Base-by-base conservation (phyloP, 208 protist species). In the Herpetomonas tarakana region DNA sequence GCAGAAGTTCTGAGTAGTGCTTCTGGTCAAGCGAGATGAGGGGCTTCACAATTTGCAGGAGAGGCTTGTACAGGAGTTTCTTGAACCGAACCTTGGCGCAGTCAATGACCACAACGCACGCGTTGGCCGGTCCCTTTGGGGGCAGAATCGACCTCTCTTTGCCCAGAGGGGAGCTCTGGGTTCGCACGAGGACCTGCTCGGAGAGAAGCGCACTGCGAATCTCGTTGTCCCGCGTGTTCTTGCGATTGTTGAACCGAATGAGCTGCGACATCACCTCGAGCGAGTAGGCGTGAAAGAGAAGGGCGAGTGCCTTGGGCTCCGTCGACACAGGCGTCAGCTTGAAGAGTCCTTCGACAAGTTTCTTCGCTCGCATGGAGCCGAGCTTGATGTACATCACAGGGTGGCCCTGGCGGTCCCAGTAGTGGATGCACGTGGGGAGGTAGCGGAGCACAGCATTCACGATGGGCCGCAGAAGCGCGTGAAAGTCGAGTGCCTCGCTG, bases 381-480 rank as follows among this genome's bases (percentile, higher is more conserved):
- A 91, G 47, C 0, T 57, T 61, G 27, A 70, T 60, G 55, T 89
- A 92, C 69, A 87, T 58, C n/a, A 89, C 74, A 2, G 85, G 85
- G 49, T 63, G 78, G 3, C 81, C 85, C 21, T 74, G 54, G 9
- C 78, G 74, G 62, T 92, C 85, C 67, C 76, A 87, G 68, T 89
- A 85, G 53, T 92, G 85, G 35, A 92, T 76, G 25, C 64, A 71
- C 18, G 76, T 74, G 6, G 74, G 68, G 14, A 78, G 58, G 47
- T 81, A 62, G 45, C 70, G 54, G 16, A 64, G 57, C 9, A 91
- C 57, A 24, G 65, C 52, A 2, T 45, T 52, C 22, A 81, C 31
- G 24, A 91, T 91, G n/a, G 84, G 80, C 45, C 62, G 3, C 21
- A 91, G 62, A n/a, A 86, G 52, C 12, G 52, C 60, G 53, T 88